Evolutionary conservation across 208 protist genomes (phyloP).

Genomic region (Trypanosoma vivax): DNA sequence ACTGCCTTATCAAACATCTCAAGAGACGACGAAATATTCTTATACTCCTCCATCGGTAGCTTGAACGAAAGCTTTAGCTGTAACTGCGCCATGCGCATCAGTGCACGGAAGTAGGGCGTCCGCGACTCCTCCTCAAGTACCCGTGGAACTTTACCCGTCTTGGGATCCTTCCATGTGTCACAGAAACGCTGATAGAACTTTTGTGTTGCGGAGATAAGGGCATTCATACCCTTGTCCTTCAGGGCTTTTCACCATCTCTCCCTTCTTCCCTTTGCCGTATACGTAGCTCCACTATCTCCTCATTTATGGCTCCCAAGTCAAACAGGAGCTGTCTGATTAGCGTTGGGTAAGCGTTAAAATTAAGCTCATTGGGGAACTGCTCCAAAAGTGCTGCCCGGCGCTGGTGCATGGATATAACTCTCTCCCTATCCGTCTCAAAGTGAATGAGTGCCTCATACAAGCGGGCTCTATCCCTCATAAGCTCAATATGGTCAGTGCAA

Average conservation of each 20-base stretch:
- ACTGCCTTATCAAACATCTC: slow-evolving; percentile 49
- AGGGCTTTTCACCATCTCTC: slow-evolving; percentile 46
- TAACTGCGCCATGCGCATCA: slow-evolving; percentile 69
- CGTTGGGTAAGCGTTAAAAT: slow-evolving; percentile 81
- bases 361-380: slow-evolving; percentile 67
- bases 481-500: slow-evolving; percentile 82
- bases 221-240: slow-evolving; percentile 63
- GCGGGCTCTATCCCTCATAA: slow-evolving; percentile 57
- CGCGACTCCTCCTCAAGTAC: slow-evolving; percentile 59
- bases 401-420: slow-evolving; percentile 75
- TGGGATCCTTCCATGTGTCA: slow-evolving; percentile 65
- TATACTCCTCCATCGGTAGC: slow-evolving; percentile 71
- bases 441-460: slow-evolving; percentile 51
- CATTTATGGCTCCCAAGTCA: slow-evolving; percentile 72
- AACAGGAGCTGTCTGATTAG: slow-evolving; percentile 76
- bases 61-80: slow-evolving; percentile 35
- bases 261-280: slow-evolving; percentile 45
- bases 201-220: slow-evolving; percentile 39
- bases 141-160: slow-evolving; percentile 34
- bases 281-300: slow-evolving; percentile 63
- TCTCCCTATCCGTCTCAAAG: slow-evolving; percentile 55
- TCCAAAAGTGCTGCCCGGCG: slow-evolving; percentile 58
- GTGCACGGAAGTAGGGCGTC: slow-evolving; percentile 66
- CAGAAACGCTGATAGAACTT: slow-evolving; percentile 67
- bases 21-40: slow-evolving; percentile 42